Percentiles rank a stretch among this genome's conserved stretches.
Conservation (phyloP, 2,329 filamentous ascomycete genomes). For the Ophiosphaerella narmari region DNA sequence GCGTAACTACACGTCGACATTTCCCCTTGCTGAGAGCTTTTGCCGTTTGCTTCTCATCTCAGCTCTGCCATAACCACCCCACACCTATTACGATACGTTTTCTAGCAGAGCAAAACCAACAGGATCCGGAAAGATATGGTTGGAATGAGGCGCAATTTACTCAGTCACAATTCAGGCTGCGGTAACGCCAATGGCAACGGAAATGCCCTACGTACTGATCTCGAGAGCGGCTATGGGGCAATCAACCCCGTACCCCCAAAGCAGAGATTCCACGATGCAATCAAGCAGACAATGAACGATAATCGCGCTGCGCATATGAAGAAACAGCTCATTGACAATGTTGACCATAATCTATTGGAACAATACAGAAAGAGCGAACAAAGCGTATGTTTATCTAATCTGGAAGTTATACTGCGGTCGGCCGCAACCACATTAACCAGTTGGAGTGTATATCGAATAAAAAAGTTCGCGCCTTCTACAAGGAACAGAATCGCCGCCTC, state of each 20-base stretch:
- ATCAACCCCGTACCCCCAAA: slow-evolving; percentile 19
- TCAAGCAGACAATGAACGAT: slow-evolving; percentile 52
- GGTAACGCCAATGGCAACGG: slow-evolving; percentile 10
- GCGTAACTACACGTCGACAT: neutral
- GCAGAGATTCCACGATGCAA: slow-evolving; percentile 53
- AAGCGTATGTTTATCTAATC: slow-evolving; percentile 41
- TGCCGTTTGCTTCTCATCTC: neutral
- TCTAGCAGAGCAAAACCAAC: neutral
- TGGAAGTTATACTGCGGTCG: neutral
- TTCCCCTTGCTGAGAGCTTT: slow-evolving; percentile 10
- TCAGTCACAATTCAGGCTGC: slow-evolving; percentile 10
- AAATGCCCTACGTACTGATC: slow-evolving; percentile 23
- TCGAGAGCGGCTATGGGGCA: slow-evolving; percentile 37
- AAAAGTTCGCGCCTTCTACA: slow-evolving; percentile 59
- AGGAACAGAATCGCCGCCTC: slow-evolving; percentile 58
- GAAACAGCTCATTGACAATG: slow-evolving; percentile 52
- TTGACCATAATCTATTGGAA: slow-evolving; percentile 55
- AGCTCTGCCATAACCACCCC: neutral
- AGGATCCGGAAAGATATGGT: slow-evolving; percentile 22
- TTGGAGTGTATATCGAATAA: slow-evolving; percentile 59
- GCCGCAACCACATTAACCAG: slow-evolving; percentile 18
- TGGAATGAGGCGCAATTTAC: slow-evolving; percentile 23
- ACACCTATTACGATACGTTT: no score
- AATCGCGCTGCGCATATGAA: slow-evolving; percentile 55
- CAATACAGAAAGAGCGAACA: slow-evolving; percentile 56